These are phyloP conservation scores for Coemansia sp. DNA, from an alignment of 192 early-diverging fungal genomes.

Conservation along the genomic window DNA sequence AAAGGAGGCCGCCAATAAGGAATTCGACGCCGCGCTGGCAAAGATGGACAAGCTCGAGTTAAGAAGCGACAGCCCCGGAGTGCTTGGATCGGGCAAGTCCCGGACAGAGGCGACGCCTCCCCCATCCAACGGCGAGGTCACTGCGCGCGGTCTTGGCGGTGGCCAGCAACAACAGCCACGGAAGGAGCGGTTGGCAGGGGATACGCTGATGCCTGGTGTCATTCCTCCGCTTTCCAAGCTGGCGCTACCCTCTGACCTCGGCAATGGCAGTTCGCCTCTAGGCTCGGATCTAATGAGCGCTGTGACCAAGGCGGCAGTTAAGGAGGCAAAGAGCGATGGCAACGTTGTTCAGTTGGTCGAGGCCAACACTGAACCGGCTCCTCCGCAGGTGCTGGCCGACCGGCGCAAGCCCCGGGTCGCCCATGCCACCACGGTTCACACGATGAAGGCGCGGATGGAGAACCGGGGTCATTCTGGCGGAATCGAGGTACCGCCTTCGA, in stretches of 20 bases:
- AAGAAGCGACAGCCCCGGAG: conserved; percentile 9
- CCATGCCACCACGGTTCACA: conserved; percentile 45
- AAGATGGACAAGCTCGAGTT: conserved; percentile 46
- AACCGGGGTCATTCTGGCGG: conserved; percentile 26
- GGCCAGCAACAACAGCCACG: conserved; percentile 15
- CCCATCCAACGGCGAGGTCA: not conserved
- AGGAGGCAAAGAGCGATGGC: conserved; percentile 49
- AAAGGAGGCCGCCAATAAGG: conserved; percentile 35
- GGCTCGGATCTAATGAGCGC: conserved; percentile 41
- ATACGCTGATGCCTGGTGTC: not conserved
- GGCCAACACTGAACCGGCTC: conserved; percentile 24
- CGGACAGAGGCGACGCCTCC: not conserved
- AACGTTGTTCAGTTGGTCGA: conserved; percentile 44
- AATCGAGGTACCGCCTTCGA: conserved; percentile 14
- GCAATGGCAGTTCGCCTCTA: conserved; percentile 22
- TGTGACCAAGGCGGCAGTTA: conserved; percentile 45
- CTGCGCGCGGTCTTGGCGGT: not conserved
- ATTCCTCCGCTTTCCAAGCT: conserved; percentile 12
- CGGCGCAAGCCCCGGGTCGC: conserved; percentile 53
- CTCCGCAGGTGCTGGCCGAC: conserved; percentile 56
- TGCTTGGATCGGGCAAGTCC: not conserved
- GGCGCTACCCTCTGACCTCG: not conserved
- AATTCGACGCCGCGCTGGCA: conserved; percentile 49
- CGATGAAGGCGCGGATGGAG: conserved; percentile 56
- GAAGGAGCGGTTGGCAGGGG: not conserved